A percentile compares a stretch with the other conserved stretches of the same genome.
Evolutionary conservation across 1,284 basidiomycete genomes (phyloP).

Genomic region (Xerocomus minutiporus): DNA sequence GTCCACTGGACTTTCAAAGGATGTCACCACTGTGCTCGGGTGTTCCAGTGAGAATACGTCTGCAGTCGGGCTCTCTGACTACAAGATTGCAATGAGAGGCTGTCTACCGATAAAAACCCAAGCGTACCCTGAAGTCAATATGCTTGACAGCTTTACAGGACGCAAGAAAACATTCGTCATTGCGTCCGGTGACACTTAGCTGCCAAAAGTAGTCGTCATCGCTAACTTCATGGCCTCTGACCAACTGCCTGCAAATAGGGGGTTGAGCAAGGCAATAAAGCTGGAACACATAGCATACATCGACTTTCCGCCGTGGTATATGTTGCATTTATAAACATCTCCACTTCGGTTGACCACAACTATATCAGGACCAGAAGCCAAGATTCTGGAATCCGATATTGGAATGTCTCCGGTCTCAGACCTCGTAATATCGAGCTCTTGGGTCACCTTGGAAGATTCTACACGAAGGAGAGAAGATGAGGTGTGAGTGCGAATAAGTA

Average conservation of each 20-base stretch:
- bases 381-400: slow-evolving; percentile 44
- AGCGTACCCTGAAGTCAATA: slow-evolving; percentile 49
- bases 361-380: slow-evolving; percentile 29
- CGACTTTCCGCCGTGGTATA: slow-evolving; percentile 27
- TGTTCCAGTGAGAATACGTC: slow-evolving; percentile 36
- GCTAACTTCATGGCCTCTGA: slow-evolving; percentile 21
- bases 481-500: slow-evolving; percentile 30
- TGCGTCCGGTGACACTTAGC: slow-evolving; percentile 22
- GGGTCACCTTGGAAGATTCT: slow-evolving; percentile 19
- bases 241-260: slow-evolving; percentile 16
- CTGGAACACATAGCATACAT: slow-evolving; percentile 29
- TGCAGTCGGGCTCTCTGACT: slow-evolving; percentile 26
- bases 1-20: slow-evolving; percentile 40
- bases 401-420: slow-evolving; percentile 39
- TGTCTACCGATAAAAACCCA: background rate
- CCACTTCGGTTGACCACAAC: slow-evolving; percentile 46
- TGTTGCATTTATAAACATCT: slow-evolving; percentile 37
- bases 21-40: slow-evolving; percentile 44
- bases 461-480: slow-evolving; percentile 30
- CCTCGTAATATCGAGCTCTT: slow-evolving; percentile 36
- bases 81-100: slow-evolving; percentile 8
- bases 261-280: slow-evolving; percentile 24
- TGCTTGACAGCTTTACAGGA: slow-evolving; percentile 34
- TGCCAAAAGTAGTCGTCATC: slow-evolving; percentile 28
- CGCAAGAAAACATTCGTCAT: slow-evolving; percentile 30